These are phyloP conservation scores for Trichoderma virens DNA, from an alignment of 495 filamentous ascomycete species.

Conservation along the genomic window DNA sequence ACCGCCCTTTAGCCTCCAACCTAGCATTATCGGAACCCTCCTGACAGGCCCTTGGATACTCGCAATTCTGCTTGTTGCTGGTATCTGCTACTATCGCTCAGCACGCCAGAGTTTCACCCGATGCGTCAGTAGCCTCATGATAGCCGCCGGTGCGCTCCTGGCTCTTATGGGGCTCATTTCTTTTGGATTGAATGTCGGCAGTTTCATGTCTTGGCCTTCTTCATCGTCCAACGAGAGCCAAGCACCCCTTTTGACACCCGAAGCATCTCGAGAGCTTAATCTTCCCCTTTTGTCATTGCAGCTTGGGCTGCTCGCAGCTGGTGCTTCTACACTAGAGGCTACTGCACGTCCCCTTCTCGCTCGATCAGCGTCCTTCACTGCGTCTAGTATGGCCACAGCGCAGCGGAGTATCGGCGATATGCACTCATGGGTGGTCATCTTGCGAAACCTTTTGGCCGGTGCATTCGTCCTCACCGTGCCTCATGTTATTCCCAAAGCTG, in stretches of 20 bases:
- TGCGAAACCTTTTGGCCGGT: constrained; percentile 28
- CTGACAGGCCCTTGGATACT: constrained; percentile 35
- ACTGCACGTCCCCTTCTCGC: constrained; percentile 29
- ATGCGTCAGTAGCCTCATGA: constrained; percentile 21
- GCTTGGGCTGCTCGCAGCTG: constrained; percentile 33
- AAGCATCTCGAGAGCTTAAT: constrained; percentile 19
- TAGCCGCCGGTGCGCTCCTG: constrained; percentile 28
- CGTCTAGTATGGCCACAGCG: constrained; percentile 28
- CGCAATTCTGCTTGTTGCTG: constrained; percentile 21
- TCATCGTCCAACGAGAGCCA: constrained; percentile 10
- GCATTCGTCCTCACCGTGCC: constrained; percentile 34
- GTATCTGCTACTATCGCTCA: constrained; percentile 17
- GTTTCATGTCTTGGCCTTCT: constrained; percentile 24
- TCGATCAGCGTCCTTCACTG: constrained; percentile 35
- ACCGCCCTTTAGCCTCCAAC: constrained; percentile 33
- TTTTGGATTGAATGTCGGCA: constrained; percentile 33
- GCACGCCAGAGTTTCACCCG: constrained; percentile 22
- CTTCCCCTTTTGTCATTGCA: constrained; percentile 31
- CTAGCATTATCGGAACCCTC: constrained; percentile 32
- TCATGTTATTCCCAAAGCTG: constrained; percentile 22
- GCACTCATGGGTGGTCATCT: constrained; percentile 26
- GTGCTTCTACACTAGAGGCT: constrained; percentile 24
- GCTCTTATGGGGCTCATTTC: constrained; percentile 31
- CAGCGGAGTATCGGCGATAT: constrained; percentile 37
- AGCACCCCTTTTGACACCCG: constrained; percentile 20